Evolutionary conservation across 1,284 basidiomycete species (phyloP).

Genomic region (Ceratobasidium papillatum): DNA sequence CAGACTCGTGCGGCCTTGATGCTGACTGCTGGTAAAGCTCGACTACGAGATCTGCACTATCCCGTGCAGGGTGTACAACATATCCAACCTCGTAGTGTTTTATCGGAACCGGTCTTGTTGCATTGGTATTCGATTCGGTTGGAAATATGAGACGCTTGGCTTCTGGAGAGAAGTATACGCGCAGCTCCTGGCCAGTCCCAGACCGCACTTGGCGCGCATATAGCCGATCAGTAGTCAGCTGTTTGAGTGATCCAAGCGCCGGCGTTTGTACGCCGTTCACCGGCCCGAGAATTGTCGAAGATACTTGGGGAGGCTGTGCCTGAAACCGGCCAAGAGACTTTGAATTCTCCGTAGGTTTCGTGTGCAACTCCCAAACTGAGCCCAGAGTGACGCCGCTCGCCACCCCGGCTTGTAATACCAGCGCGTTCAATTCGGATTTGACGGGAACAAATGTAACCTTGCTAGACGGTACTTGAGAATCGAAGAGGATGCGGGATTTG

Average conservation of each 20-base stretch:
- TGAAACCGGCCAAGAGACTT: background rate
- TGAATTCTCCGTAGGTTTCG: conserved; percentile 65
- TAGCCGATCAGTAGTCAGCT: background rate
- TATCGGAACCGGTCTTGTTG: background rate
- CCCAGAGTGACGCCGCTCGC: conserved; percentile 68
- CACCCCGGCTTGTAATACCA: conserved; percentile 62
- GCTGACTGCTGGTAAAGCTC: background rate
- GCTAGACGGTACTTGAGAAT: conserved; percentile 62
- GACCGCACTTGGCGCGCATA: conserved; percentile 29
- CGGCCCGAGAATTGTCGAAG: background rate
- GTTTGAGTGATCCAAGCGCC: background rate
- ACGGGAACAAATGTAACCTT: conserved; percentile 60
- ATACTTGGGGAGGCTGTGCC: background rate
- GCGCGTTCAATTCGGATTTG: conserved; percentile 48
- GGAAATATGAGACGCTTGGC: conserved; percentile 13
- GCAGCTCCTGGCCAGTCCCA: conserved; percentile 23
- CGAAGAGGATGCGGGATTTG: conserved; percentile 62
- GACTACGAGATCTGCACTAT: conserved; percentile 33
- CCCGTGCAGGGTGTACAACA: conserved; percentile 6
- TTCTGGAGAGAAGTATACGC: conserved; percentile 27
- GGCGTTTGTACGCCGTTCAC: background rate
- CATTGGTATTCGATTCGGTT: background rate
- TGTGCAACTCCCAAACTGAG: conserved; percentile 59
- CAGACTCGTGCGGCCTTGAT: background rate
- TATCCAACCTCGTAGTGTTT: conserved; percentile 26